These are phyloP conservation scores for Porogramme epimiltina DNA, from an alignment of 1,284 basidiomycete species.

Conservation along the genomic window DNA sequence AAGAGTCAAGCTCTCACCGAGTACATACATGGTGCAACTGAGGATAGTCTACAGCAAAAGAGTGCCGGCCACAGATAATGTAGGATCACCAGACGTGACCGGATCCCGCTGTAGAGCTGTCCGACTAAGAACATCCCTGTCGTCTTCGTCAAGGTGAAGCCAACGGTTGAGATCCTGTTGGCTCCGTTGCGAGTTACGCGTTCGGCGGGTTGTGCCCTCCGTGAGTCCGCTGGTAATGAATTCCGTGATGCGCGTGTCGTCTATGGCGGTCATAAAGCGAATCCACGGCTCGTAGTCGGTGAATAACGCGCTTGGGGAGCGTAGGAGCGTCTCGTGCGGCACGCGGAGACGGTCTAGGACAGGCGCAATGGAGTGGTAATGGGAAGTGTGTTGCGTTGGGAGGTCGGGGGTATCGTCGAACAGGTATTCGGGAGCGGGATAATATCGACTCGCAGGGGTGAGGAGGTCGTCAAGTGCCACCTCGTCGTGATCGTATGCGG, in stretches of 20 bases:
- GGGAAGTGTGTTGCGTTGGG: conserved; percentile 4
- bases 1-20: too few species aligned
- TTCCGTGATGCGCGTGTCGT: conserved; percentile 8
- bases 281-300: conserved; percentile 22
- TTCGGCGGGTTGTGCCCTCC: conserved; percentile 13
- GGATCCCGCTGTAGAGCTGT: too few species aligned
- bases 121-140: conserved; percentile 8
- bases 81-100: too few species aligned
- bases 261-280: conserved; percentile 12
- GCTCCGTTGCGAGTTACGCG: conserved; percentile 17
- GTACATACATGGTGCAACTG: too few species aligned
- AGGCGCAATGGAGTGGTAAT: conserved; percentile 9
- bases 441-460: not conserved
- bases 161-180: conserved; percentile 5
- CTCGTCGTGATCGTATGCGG: conserved; percentile 16
- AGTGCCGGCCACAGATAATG: too few species aligned
- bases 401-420: conserved; percentile 3
- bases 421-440: conserved; percentile 1
- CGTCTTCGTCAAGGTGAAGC: conserved; percentile 7
- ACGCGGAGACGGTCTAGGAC: conserved; percentile 11
- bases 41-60: too few species aligned
- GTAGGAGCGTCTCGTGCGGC: conserved; percentile 12
- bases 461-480: conserved; percentile 7
- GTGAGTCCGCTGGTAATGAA: conserved; percentile 3
- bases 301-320: conserved; percentile 11